Evolutionary conservation across 768 basidiomycete genomes (phyloP).

Genomic region (Pilatotrama ljubarskyi): DNA sequence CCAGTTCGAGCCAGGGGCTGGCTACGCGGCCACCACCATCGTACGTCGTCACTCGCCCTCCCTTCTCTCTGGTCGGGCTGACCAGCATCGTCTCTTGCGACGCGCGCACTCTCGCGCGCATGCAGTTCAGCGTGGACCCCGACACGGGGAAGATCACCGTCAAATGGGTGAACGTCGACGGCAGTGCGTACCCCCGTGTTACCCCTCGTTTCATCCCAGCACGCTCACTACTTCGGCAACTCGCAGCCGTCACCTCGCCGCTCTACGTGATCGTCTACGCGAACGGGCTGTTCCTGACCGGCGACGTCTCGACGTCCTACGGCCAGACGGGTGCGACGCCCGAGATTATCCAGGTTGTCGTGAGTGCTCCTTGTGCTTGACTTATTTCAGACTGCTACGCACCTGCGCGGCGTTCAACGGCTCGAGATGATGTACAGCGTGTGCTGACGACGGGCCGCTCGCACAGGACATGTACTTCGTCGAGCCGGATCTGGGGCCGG

Average conservation of each 20-base stretch:
- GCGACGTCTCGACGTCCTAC: not conserved
- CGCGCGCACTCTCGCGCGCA: not conserved
- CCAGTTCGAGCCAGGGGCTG: not conserved
- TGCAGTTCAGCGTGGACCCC: not conserved
- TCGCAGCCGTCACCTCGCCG: not conserved
- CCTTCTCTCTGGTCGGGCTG: not conserved
- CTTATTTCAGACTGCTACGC: no score
- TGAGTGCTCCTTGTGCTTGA: not conserved
- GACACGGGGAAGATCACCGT: constrained; percentile 1
- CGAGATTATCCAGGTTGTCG: not conserved
- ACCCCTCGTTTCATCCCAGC: no score
- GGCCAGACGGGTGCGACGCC: not conserved
- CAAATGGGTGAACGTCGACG: not conserved
- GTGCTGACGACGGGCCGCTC: not conserved
- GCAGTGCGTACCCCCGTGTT: not conserved
- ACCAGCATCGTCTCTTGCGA: not conserved
- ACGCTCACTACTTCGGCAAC: no score
- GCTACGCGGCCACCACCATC: constrained; percentile 1
- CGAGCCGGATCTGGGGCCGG: no score
- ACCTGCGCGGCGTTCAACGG: no score
- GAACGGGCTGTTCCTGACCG: not conserved
- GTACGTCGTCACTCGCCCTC: not conserved
- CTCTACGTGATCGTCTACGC: not conserved
- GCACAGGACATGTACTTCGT: not conserved
- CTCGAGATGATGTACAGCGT: no score